Base-by-base conservation (phyloP, 306 rosid genomes). In the Medicago ruthenica region DNA sequence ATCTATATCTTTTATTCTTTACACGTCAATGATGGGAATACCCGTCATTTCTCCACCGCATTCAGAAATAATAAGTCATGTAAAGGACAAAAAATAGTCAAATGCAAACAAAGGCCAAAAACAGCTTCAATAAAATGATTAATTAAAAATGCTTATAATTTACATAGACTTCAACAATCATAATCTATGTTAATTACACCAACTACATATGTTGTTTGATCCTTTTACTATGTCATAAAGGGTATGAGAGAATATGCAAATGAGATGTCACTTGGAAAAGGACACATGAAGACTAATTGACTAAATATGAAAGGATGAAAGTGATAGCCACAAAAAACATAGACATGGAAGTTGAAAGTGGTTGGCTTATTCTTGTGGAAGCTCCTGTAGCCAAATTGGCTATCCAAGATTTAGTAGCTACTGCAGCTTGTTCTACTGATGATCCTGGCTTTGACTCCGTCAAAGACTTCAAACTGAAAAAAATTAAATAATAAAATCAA, bases 351-450 rank as follows among this genome's bases (percentile, higher is more conserved):
- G 61, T 14, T 55, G 80, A 20, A 73, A 70, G 71, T 51, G 80
- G 80, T 44, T 41, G 74, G 16, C 31, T 50, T 31, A 31, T 61
- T 76, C 22, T 85, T 0, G 75, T 15, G 31, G 96, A 82, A 16
- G 21, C 78, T 4, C 96, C 93, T 3, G 87, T 80, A 1, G 97
- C 96, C 87, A 92, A 77, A 85, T 86, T 77, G n/a, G 97, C 91
- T n/a, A 92, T 80, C 89, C 92, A 86, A 7, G 93, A 81, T 48
- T 71, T 60, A 21, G 87, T 81, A 4, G 89, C 89, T n/a, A 34
- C 65, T 45, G 87, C 89, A 5, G 92, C 92, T 9, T 85, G 85
- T 51, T 82, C 61, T 11, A 89, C 82, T 0, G 88, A 50, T 34
- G 81, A 55, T 13, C 76, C 83, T 41, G 90, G 74, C 20, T 76